These are phyloP conservation scores for Aureobasidium sp. DNA, from an alignment of 2,329 filamentous ascomycete species.

Conservation along the genomic window DNA sequence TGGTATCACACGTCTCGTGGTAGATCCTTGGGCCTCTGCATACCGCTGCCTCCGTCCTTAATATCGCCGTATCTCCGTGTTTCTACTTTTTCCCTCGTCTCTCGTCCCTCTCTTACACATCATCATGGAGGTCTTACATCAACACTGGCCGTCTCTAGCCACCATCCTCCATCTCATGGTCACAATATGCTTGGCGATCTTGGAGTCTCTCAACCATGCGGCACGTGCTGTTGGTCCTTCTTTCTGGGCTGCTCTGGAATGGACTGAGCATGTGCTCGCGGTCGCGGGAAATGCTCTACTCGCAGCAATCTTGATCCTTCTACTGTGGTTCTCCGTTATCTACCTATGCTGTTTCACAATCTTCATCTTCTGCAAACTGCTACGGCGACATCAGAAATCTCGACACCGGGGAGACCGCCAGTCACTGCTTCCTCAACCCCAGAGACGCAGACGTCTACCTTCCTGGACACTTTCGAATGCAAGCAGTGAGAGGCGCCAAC, in stretches of 20 bases:
- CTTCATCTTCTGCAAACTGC: background rate
- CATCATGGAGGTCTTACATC: background rate
- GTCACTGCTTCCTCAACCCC: background rate
- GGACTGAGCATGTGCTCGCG: background rate
- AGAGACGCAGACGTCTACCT: background rate
- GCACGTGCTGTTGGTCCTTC: background rate
- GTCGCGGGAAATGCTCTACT: background rate
- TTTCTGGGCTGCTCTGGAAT: background rate
- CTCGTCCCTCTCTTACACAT: background rate
- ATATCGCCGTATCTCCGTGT: background rate
- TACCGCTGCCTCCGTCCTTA: background rate
- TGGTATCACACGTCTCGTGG: conserved; percentile 2
- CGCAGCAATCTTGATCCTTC: background rate
- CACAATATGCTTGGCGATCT: background rate
- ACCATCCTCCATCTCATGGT: background rate
- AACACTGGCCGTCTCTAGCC: background rate
- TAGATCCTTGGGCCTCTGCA: background rate
- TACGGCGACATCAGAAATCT: background rate
- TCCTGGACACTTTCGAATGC: background rate
- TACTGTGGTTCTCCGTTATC: conserved; percentile 1
- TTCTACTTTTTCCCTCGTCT: background rate
- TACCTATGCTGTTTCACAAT: conserved; percentile 2
- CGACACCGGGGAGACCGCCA: background rate
- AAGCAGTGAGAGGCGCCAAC: background rate
- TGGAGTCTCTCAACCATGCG: background rate